Evolutionary conservation across 768 basidiomycete species (phyloP).

Genomic region (Boletus tylopilopsis): DNA sequence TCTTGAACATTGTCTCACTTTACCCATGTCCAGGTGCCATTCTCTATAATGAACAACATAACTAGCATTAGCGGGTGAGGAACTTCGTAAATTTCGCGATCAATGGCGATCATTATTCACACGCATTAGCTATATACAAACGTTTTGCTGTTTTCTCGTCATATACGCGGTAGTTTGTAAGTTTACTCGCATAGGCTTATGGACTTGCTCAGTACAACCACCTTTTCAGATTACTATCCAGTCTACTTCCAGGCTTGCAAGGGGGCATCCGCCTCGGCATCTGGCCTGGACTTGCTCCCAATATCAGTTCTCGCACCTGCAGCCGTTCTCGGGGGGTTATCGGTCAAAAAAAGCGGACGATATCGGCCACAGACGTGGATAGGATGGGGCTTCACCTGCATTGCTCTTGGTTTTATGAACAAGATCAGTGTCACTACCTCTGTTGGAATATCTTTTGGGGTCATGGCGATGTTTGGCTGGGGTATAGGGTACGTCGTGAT

Average conservation of each 20-base stretch:
- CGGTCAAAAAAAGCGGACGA: slow-evolving; percentile 23
- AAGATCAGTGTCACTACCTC: slow-evolving; percentile 25
- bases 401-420: slow-evolving; percentile 36
- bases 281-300: slow-evolving; percentile 24
- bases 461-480: neutral
- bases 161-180: slow-evolving; percentile 19
- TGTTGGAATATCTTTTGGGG: slow-evolving; percentile 20
- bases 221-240: slow-evolving; percentile 38
- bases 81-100: neutral
- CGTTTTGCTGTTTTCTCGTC: slow-evolving; percentile 17
- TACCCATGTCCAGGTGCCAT: slow-evolving; percentile 10
- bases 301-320: slow-evolving; percentile 28
- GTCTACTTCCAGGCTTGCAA: slow-evolving; percentile 44
- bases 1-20: neutral
- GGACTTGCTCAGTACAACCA: neutral
- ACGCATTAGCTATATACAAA: slow-evolving; percentile 23
- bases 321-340: slow-evolving; percentile 30
- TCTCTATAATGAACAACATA: slow-evolving; percentile 24
- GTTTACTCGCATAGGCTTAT: neutral
- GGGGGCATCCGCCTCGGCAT: slow-evolving; percentile 30
- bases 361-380: slow-evolving; percentile 34
- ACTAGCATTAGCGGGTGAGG: slow-evolving; percentile 28
- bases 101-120: neutral
- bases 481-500: slow-evolving; percentile 4
- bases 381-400: slow-evolving; percentile 31